Conservation (phyloP, 495 filamentous ascomycete species). For the Aspergillus campestris region DNA sequence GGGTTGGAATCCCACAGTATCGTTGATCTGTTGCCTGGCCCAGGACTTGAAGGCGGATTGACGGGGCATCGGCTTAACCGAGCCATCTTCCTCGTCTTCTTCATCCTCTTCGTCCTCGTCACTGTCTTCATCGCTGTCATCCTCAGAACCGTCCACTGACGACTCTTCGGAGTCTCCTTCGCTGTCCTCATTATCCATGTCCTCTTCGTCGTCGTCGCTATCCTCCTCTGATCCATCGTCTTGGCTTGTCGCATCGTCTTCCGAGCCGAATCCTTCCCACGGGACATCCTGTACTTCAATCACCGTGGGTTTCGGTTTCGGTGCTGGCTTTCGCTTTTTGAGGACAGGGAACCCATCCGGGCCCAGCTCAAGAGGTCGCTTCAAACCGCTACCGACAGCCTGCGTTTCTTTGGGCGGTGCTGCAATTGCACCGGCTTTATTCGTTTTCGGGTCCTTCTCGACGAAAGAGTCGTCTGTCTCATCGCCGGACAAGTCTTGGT, state of each 20-base stretch:
- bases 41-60: slow-evolving; percentile 85
- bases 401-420: slow-evolving; percentile 14
- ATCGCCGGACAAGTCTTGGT: slow-evolving; percentile 20
- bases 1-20: slow-evolving; percentile 56
- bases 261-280: slow-evolving; percentile 56
- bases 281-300: slow-evolving; percentile 37
- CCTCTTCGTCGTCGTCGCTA: slow-evolving; percentile 8
- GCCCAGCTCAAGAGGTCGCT: slow-evolving; percentile 73
- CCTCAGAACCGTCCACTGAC: slow-evolving; percentile 9
- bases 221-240: slow-evolving; percentile 9
- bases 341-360: slow-evolving; percentile 71
- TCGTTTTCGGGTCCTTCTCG: slow-evolving; percentile 10
- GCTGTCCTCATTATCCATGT: slow-evolving; percentile 11
- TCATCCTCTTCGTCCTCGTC: slow-evolving; percentile 14
- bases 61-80: slow-evolving; percentile 31
- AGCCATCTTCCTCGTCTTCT: slow-evolving; percentile 31
- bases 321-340: slow-evolving; percentile 51
- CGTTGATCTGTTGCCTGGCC: slow-evolving; percentile 79
- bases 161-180: slow-evolving; percentile 13
- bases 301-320: slow-evolving; percentile 20
- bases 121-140: slow-evolving; percentile 16
- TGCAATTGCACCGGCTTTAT: neutral
- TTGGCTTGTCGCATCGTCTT: slow-evolving; percentile 23
- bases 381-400: slow-evolving; percentile 67
- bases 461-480: slow-evolving; percentile 34